These are phyloP conservation scores for Solioccasus polychromus DNA, from an alignment of 768 basidiomycete species.

Conservation along the genomic window DNA sequence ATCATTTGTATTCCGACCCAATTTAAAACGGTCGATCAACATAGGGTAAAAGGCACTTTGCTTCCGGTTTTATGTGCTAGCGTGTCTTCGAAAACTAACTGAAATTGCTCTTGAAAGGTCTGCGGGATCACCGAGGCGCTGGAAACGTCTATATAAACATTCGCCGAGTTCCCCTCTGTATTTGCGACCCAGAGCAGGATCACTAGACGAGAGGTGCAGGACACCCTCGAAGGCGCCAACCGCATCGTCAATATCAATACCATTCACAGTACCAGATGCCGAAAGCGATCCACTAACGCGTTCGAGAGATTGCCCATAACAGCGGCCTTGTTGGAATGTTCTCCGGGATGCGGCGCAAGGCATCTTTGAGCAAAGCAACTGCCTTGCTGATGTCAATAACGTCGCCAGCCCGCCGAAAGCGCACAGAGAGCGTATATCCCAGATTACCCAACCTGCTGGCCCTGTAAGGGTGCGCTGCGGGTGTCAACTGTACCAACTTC, in stretches of 20 bases:
- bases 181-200: background rate
- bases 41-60: background rate
- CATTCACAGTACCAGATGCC: background rate
- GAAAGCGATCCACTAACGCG: background rate
- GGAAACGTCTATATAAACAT: background rate
- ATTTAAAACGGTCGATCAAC: constrained; percentile 1
- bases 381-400: background rate
- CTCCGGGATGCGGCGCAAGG: background rate
- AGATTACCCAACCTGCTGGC: background rate
- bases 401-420: background rate
- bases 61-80: background rate
- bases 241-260: background rate
- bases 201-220: background rate
- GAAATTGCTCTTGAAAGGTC: background rate
- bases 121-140: background rate
- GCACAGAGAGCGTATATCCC: background rate
- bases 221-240: background rate
- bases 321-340: background rate
- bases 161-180: background rate
- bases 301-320: background rate
- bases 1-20: background rate
- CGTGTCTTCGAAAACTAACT: background rate
- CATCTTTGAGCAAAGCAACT: background rate
- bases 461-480: too few species aligned
- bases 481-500: background rate